These are phyloP conservation scores for Trifolium subterraneum DNA, from an alignment of 306 rosid genomes.

Conservation along the genomic window DNA sequence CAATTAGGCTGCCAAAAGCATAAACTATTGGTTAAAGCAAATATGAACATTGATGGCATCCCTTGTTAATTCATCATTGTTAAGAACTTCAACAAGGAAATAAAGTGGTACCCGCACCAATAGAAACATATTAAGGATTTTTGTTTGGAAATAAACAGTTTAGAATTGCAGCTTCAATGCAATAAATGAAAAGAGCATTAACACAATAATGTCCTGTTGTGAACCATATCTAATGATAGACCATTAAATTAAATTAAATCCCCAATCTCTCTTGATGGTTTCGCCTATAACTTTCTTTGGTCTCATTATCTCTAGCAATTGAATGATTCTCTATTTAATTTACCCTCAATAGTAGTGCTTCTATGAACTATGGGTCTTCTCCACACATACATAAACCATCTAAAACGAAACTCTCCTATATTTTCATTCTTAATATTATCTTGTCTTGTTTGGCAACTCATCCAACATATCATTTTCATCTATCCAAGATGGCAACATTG, in stretches of 20 bases:
- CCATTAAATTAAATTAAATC: neutral
- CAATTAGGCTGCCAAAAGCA: conserved; percentile 74
- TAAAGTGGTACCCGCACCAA: conserved; percentile 21
- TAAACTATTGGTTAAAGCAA: conserved; percentile 30
- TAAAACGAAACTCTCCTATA: conserved; percentile 4
- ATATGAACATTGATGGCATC: neutral
- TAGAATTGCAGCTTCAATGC: conserved; percentile 10
- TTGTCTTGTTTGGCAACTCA: neutral
- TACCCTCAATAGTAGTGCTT: neutral
- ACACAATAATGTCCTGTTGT: neutral
- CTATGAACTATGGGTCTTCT: neutral
- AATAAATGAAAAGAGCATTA: conserved; percentile 13
- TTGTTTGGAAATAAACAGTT: conserved; percentile 31
- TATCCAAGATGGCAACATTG: neutral
- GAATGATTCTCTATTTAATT: neutral
- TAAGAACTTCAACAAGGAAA: conserved; percentile 31
- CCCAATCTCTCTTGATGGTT: conserved; percentile 2
- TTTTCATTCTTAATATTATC: neutral
- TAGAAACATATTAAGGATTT: conserved; percentile 12
- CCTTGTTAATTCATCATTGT: conserved; percentile 7
- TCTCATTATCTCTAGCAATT: neutral
- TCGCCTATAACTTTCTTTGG: neutral
- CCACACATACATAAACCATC: conserved; percentile 5
- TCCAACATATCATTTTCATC: conserved; percentile 15
- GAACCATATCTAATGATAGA: neutral